A percentile compares a stretch with the other conserved stretches of the same genome.
phyloP scores from a whole-genome alignment of 495 filamentous ascomycete genomes.

The Tuber microsphaerosporum region DNA sequence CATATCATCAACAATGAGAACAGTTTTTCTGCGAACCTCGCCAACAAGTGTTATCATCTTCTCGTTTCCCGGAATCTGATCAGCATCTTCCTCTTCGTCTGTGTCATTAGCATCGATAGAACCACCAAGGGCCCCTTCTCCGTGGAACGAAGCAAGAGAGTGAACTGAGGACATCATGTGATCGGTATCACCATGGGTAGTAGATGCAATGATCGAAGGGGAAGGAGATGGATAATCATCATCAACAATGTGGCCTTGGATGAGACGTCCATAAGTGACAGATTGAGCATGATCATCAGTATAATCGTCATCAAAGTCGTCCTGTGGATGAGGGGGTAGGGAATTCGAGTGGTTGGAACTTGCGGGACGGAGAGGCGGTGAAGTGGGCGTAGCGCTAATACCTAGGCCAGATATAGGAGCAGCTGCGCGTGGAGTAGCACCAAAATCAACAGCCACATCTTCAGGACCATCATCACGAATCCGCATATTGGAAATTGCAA shows the following conservation, averaged over 20 bases:
- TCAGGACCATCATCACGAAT: not conserved
- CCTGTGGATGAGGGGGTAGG: constrained; percentile 38
- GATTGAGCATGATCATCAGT: constrained; percentile 80
- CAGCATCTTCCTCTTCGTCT: constrained; percentile 84
- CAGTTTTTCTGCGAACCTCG: constrained; percentile 74
- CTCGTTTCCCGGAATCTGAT: constrained; percentile 66
- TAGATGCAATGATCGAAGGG: constrained; percentile 51
- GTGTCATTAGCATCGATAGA: constrained; percentile 69
- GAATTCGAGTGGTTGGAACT: constrained; percentile 21
- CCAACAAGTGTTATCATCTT: constrained; percentile 94
- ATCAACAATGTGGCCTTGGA: constrained; percentile 95
- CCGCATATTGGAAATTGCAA: constrained; percentile 1
- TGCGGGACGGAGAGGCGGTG: constrained; percentile 22
- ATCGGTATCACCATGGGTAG: constrained; percentile 51
- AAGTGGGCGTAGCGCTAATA: constrained; percentile 15
- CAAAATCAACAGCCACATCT: constrained; percentile 25
- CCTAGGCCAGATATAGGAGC: constrained; percentile 35
- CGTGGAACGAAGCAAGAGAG: constrained; percentile 53
- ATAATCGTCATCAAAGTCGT: constrained; percentile 58
- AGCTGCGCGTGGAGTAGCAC: constrained; percentile 26
- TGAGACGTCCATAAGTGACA: constrained; percentile 80
- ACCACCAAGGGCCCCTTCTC: constrained; percentile 69
- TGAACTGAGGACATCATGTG: constrained; percentile 61
- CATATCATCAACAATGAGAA: constrained; percentile 97
- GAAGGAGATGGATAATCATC: constrained; percentile 79